Evolutionary conservation across 2,329 filamentous ascomycete species (phyloP).

Genomic region (Ophiocordyceps camponoti-leonardi): DNA sequence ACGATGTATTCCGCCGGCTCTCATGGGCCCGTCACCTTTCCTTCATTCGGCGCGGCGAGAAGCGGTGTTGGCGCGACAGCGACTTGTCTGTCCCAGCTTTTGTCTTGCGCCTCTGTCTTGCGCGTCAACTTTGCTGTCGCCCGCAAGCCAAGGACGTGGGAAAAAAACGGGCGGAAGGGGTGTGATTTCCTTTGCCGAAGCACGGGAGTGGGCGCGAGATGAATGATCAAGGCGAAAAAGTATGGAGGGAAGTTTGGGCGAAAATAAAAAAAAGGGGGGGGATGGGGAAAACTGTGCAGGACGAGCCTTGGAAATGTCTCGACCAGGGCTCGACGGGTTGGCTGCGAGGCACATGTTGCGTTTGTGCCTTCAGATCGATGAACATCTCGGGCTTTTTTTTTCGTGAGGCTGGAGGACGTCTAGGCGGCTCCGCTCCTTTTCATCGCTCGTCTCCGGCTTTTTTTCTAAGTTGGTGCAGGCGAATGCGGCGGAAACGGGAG

Average conservation of each 20-base stretch:
- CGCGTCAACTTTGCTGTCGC: too few species aligned
- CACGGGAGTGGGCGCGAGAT: too few species aligned
- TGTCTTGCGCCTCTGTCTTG: too few species aligned
- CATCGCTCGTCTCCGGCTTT: background rate
- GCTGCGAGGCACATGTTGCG: background rate
- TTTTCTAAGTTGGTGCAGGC: background rate
- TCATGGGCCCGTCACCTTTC: background rate
- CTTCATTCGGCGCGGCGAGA: background rate
- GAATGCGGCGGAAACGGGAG: background rate
- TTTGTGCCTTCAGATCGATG: background rate
- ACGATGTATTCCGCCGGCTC: background rate
- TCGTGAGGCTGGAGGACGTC: background rate
- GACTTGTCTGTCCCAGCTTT: too few species aligned
- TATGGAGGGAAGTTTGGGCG: background rate
- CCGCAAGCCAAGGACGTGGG: too few species aligned
- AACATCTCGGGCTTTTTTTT: background rate
- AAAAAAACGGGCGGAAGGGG: too few species aligned
- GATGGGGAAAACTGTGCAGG: too few species aligned
- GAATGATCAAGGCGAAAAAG: too few species aligned
- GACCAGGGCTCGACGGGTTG: background rate
- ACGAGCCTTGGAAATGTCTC: conserved; percentile 2
- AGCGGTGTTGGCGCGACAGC: too few species aligned
- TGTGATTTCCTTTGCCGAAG: too few species aligned
- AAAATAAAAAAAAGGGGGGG: background rate
- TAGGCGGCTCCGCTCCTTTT: background rate